phyloP scores from a whole-genome alignment of 1,139 yeast species.

The Torulaspora pretoriensis region DNA sequence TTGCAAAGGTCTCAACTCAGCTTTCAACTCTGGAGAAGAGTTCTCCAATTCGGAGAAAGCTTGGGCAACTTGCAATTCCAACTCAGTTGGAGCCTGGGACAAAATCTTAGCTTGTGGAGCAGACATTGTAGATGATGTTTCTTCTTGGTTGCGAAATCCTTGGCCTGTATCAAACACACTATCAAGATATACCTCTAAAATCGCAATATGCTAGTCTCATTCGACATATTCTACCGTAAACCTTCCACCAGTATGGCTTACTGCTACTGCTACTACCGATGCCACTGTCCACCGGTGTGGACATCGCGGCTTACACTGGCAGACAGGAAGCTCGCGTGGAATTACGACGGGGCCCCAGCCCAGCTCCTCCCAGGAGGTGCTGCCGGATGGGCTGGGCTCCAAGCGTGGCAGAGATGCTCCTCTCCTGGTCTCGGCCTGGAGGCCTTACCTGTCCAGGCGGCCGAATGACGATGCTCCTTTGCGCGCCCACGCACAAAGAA shows the following conservation, averaged over 20 bases:
- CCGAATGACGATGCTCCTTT: background rate
- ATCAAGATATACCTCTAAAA: slow-evolving; percentile 2
- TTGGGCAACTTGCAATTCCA: slow-evolving; percentile 99
- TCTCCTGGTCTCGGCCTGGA: too few species aligned
- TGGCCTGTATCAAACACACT: slow-evolving; percentile 4
- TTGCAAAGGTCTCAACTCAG: slow-evolving; percentile 97
- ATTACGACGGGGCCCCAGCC: background rate
- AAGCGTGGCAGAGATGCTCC: too few species aligned
- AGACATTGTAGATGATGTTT: slow-evolving; percentile 58
- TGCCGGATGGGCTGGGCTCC: too few species aligned
- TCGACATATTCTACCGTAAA: background rate
- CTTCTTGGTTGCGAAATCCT: slow-evolving; percentile 20
- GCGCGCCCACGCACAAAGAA: background rate
- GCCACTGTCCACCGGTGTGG: background rate
- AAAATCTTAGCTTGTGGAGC: slow-evolving; percentile 87
- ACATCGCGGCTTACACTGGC: background rate
- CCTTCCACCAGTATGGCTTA: slow-evolving; percentile 5
- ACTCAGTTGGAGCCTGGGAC: slow-evolving; percentile 89
- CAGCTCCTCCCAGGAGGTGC: background rate
- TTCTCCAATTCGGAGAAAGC: slow-evolving; percentile 96
- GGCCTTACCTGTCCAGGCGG: too few species aligned
- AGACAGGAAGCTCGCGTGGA: background rate
- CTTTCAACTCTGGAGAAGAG: slow-evolving; percentile 91
- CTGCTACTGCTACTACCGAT: slow-evolving; percentile 4
- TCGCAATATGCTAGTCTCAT: background rate